phyloP scores from a whole-genome alignment of 768 basidiomycete genomes.

The Chlorophyllum brunneum region DNA sequence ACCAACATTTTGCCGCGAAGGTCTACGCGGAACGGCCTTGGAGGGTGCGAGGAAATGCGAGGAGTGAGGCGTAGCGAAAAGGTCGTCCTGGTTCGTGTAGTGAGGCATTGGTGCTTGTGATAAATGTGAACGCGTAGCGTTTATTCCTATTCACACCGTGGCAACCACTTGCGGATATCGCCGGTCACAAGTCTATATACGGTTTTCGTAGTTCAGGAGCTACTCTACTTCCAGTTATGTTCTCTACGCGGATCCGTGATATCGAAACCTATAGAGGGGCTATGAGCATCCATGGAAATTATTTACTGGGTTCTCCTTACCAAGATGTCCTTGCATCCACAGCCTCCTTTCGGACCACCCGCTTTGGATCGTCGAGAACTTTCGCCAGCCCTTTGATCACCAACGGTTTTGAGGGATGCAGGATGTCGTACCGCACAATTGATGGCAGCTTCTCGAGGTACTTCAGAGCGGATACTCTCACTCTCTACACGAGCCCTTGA shows the following conservation, averaged over 20 bases:
- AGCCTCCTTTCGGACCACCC: slow-evolving; percentile 80
- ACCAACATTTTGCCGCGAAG: slow-evolving; percentile 28
- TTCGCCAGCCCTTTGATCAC: slow-evolving; percentile 75
- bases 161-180: slow-evolving; percentile 11
- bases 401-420: slow-evolving; percentile 73
- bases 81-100: slow-evolving; percentile 28
- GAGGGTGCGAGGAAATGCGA: slow-evolving; percentile 32
- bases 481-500: slow-evolving; percentile 43
- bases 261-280: slow-evolving; percentile 4
- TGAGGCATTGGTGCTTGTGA: slow-evolving; percentile 24
- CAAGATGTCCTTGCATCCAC: slow-evolving; percentile 59
- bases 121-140: slow-evolving; percentile 2
- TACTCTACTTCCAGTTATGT: slow-evolving; percentile 17
- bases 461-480: slow-evolving; percentile 70
- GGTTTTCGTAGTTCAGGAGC: slow-evolving; percentile 9
- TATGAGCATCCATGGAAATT: slow-evolving; percentile 17
- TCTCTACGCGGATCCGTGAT: slow-evolving; percentile 10
- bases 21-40: slow-evolving; percentile 24
- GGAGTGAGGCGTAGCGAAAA: slow-evolving; percentile 19
- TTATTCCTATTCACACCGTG: slow-evolving; percentile 9
- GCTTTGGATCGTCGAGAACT: slow-evolving; percentile 86
- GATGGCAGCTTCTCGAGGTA: slow-evolving; percentile 73
- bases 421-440: slow-evolving; percentile 73
- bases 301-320: neutral
- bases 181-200: slow-evolving; percentile 7